Percentiles rank a stretch among this genome's conserved stretches.
These are phyloP conservation scores for Phellinidium pouzarii DNA, from an alignment of 1,284 basidiomycete genomes.

Conservation along the genomic window DNA sequence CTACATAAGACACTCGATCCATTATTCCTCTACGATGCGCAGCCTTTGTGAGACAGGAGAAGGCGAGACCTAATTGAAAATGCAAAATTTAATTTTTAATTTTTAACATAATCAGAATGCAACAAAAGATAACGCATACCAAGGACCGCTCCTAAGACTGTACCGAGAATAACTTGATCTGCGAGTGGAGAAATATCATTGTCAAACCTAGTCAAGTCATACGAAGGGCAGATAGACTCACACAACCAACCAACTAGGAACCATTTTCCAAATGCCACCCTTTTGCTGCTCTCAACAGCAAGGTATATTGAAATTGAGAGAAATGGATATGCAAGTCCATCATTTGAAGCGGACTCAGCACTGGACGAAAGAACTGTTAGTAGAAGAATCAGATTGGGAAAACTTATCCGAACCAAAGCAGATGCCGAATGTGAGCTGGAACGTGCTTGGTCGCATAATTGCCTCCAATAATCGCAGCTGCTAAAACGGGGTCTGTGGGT, in stretches of 20 bases:
- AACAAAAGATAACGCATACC: conserved; percentile 35
- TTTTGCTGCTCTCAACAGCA: conserved; percentile 59
- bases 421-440: conserved; percentile 73
- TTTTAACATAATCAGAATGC: neutral
- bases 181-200: neutral
- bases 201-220: neutral
- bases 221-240: conserved; percentile 31
- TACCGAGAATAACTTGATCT: conserved; percentile 87
- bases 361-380: conserved; percentile 25
- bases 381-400: neutral
- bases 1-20: conserved; percentile 88
- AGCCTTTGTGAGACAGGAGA: conserved; percentile 79
- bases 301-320: conserved; percentile 85
- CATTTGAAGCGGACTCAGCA: conserved; percentile 86
- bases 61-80: conserved; percentile 46
- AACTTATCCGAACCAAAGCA: conserved; percentile 37
- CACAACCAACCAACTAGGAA: conserved; percentile 78
- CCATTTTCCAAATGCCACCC: conserved; percentile 69
- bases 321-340: conserved; percentile 90
- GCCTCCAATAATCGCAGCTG: conserved; percentile 50
- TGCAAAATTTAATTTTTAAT: conserved; percentile 2
- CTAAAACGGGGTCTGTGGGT: conserved; percentile 85
- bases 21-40: conserved; percentile 73
- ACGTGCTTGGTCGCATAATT: conserved; percentile 87
- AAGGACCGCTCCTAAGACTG: conserved; percentile 66